Percentiles rank a stretch among this genome's conserved stretches.
These are phyloP conservation scores for Ilex asprella DNA, from an alignment of 257 asterid species.

Conservation along the genomic window DNA sequence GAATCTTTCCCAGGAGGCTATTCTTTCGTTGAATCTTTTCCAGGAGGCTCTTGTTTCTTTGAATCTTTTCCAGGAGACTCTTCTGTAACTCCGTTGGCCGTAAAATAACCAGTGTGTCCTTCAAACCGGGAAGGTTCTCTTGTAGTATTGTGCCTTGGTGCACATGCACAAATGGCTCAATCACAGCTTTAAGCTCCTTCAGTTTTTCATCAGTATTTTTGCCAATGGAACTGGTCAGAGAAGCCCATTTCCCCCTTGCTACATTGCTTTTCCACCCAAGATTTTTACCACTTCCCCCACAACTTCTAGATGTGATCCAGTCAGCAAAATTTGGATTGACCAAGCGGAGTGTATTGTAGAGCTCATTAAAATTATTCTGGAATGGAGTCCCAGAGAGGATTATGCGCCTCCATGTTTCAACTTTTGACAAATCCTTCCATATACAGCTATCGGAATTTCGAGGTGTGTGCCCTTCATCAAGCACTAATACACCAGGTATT, in stretches of 20 bases:
- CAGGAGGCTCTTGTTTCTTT: not conserved
- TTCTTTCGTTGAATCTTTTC: not conserved
- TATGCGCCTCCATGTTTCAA: constrained; percentile 47
- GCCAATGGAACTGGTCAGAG: constrained; percentile 30
- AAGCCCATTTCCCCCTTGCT: constrained; percentile 30
- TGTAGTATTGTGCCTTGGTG: constrained; percentile 50
- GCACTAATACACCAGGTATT: constrained; percentile 46
- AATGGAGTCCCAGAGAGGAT: constrained; percentile 84
- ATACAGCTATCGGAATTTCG: constrained; percentile 42
- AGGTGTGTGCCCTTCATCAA: constrained; percentile 88
- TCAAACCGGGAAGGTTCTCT: constrained; percentile 55
- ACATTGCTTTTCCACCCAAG: constrained; percentile 3
- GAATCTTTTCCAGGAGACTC: constrained; percentile 18
- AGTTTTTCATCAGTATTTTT: constrained; percentile 17
- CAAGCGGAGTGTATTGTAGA: constrained; percentile 54
- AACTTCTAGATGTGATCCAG: constrained; percentile 2
- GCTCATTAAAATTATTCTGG: constrained; percentile 63
- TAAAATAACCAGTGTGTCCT: constrained; percentile 37
- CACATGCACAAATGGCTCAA: constrained; percentile 59
- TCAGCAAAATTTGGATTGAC: constrained; percentile 48
- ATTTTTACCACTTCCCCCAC: constrained; percentile 1
- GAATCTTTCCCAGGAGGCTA: not conserved
- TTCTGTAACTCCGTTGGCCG: constrained; percentile 50
- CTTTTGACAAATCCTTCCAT: constrained; percentile 51
- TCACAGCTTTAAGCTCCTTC: constrained; percentile 37